Base-by-base conservation (phyloP, 2,329 filamentous ascomycete genomes). In the Ophiostoma piceae region DNA sequence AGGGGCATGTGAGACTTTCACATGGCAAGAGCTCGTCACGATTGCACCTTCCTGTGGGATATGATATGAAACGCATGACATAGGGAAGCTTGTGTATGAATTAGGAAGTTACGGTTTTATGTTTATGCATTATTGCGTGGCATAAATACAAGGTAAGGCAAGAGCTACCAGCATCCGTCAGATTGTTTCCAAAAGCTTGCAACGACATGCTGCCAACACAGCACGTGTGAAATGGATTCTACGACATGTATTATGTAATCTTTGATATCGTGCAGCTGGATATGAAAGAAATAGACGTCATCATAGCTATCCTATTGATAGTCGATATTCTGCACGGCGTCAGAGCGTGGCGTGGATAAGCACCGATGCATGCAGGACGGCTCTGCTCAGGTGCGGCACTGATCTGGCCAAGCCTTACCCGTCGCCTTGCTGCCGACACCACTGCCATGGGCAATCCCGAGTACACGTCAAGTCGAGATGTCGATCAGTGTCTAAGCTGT, bases 1-100 rank as follows among this genome's bases (percentile, higher is more conserved):
- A 29, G 51, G 51, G 9, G 57, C 57, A 64, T 64, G 57, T 64
- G 57, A 64, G 51, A 57, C 51, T 57, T 57, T 57, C 51, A 57
- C 51, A 57, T 62, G 57, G 57, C 57, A 62, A 62, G 57, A 62
- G 51, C 22, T 26, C 4, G 51, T 57, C 43, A n/a, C n/a, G n/a
- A 57, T 26, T 7, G 51, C 51, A 57, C 51, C 51, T 26, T 57
- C 47, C 51, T 26, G 22, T 57, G 51, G n/a, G 12, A 26, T 57
- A 26, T 26, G 22, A 11, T 26, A n/a, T 11, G 16, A 14, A 57
- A 26, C 9, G 51, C 12, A 4, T 26, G 16, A 29, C 51, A 26
- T 26, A 29, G 26, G 26, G 2, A 29, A 29, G 26, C 26, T 29
- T 29, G 26, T 29, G 11, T 47, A 47, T 16, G 19, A 47, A 47